Evolutionary conservation across 1,284 basidiomycete species (phyloP).

Genomic region (Apiotrichum domesticum): DNA sequence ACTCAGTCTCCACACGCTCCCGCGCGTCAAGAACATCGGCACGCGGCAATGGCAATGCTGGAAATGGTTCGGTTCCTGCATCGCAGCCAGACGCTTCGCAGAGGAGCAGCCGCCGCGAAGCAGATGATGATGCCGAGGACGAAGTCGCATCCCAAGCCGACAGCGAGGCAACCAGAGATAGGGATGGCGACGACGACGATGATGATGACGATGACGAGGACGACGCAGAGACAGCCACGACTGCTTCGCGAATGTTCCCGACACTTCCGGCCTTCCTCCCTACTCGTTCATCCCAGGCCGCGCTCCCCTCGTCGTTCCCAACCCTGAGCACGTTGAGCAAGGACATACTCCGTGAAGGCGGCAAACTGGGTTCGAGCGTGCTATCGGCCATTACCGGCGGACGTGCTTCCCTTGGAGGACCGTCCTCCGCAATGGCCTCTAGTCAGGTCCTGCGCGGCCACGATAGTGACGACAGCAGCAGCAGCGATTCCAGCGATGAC

Average conservation of each 20-base stretch:
- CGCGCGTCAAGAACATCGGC: background rate
- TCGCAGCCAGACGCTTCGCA: background rate
- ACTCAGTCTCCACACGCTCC: background rate
- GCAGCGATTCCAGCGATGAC: background rate
- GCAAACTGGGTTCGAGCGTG: background rate
- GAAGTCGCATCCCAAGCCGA: background rate
- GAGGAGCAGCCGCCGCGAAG: background rate
- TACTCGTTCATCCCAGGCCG: background rate
- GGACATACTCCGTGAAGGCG: conserved; percentile 10
- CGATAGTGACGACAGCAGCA: background rate
- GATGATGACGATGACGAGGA: conserved; percentile 2
- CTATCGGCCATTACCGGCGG: background rate
- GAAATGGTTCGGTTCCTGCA: background rate
- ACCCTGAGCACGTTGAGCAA: conserved; percentile 10
- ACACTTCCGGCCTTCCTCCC: background rate
- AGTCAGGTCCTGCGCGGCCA: background rate
- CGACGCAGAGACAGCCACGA: conserved; percentile 8
- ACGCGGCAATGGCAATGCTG: background rate
- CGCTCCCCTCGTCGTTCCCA: conserved; percentile 12
- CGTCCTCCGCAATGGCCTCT: background rate
- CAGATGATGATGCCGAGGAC: background rate
- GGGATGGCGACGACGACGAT: background rate
- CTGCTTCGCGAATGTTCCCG: background rate
- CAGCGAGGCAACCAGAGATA: background rate
- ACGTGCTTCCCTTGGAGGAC: background rate